Percentiles rank a stretch among this genome's conserved stretches.
phyloP scores from a whole-genome alignment of 345 rosid genomes.

The Acer saccharum region DNA sequence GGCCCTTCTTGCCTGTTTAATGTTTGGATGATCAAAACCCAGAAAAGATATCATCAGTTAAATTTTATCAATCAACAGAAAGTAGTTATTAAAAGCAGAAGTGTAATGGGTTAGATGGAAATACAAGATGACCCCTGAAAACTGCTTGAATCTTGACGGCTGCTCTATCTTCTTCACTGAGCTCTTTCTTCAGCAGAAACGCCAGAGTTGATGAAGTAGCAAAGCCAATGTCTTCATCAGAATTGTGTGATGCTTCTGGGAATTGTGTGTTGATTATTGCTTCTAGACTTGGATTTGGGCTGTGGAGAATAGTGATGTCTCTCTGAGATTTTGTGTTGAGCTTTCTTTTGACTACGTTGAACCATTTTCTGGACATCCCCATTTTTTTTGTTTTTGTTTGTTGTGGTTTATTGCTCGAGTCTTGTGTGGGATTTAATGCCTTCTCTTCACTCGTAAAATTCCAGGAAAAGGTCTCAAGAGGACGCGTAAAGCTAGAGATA shows the following conservation, averaged over 20 bases:
- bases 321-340: constrained; percentile 24
- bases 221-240: background rate
- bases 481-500: constrained; percentile 38
- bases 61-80: background rate
- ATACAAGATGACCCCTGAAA: constrained; percentile 89
- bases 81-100: background rate
- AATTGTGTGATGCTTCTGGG: constrained; percentile 8
- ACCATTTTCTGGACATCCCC: constrained; percentile 38
- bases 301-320: constrained; percentile 21
- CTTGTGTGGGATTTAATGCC: constrained; percentile 17
- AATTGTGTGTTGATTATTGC: constrained; percentile 10
- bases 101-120: background rate
- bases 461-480: constrained; percentile 4
- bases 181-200: background rate
- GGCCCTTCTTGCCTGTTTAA: constrained; percentile 69
- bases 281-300: constrained; percentile 19
- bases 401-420: background rate
- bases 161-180: constrained; percentile 45
- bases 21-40: background rate
- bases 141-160: constrained; percentile 75
- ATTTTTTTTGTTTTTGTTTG: constrained; percentile 22
- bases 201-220: background rate
- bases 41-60: background rate
- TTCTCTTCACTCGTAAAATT: background rate
- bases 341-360: constrained; percentile 35